Conservation (phyloP, 305 asterid species). For the Solanum hybrid region DNA sequence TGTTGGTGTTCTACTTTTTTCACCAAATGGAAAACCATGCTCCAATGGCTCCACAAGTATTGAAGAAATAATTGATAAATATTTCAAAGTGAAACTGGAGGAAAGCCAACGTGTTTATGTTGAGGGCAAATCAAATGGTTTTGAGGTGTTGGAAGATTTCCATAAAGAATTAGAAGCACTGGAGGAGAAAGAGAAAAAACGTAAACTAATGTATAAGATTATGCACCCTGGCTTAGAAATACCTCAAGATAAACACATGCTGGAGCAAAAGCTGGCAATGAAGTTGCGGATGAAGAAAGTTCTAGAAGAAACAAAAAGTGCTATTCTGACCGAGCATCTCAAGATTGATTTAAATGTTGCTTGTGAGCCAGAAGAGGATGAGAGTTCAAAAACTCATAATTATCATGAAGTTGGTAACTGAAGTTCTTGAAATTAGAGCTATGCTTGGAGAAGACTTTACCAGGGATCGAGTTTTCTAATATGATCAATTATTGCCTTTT, state of each 20-base stretch:
- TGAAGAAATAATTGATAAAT: background rate
- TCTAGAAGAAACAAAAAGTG: background rate
- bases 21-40: background rate
- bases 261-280: no score
- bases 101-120: background rate
- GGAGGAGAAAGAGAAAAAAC: background rate
- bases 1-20: background rate
- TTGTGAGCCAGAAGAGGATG: background rate
- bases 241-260: background rate
- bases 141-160: background rate
- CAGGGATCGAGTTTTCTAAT: background rate
- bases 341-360: background rate
- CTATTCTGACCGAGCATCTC: background rate
- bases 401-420: background rate
- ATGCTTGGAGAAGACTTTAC: background rate
- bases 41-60: background rate
- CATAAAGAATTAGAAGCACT: background rate
- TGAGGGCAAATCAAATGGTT: background rate
- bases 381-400: background rate
- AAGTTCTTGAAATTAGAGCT: background rate
- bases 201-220: background rate
- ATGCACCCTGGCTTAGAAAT: background rate
- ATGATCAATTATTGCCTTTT: background rate
- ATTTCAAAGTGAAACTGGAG: background rate
- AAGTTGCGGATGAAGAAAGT: background rate